Evolutionary conservation across 768 basidiomycete genomes (phyloP).

Genomic region (Chalciporus piperatus): DNA sequence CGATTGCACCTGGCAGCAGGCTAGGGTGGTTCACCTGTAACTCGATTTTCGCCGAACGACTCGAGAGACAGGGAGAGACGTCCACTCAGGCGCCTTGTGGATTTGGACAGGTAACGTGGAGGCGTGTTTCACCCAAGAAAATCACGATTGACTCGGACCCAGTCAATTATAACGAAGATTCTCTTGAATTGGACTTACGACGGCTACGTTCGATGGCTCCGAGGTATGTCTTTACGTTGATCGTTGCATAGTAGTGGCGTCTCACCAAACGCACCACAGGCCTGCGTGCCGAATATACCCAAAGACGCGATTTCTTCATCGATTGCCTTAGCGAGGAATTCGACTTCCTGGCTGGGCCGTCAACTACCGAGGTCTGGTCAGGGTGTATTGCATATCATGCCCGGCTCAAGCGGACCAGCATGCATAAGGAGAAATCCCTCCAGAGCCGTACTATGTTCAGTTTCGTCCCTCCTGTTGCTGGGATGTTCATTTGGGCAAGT

Average conservation of each 20-base stretch:
- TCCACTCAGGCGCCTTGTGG: constrained; percentile 71
- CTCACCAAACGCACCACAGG: constrained; percentile 28
- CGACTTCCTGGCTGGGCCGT: constrained; percentile 43
- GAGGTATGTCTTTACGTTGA: constrained; percentile 38
- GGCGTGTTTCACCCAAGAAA: too few relatives aligned
- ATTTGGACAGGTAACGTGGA: constrained; percentile 36
- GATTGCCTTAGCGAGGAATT: constrained; percentile 65
- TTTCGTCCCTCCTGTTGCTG: constrained; percentile 74
- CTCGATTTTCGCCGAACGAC: constrained; percentile 69
- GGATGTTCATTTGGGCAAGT: constrained; percentile 77
- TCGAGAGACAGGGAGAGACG: constrained; percentile 68
- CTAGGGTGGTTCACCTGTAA: constrained; percentile 81
- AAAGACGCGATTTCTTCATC: constrained; percentile 60
- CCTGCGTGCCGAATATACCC: constrained; percentile 52
- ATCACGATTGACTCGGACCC: constrained; percentile 16
- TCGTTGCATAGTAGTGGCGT: background rate
- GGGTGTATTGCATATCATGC: constrained; percentile 46
- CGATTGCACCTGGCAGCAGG: constrained; percentile 73
- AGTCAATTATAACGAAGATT: constrained; percentile 61
- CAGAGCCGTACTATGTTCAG: constrained; percentile 45
- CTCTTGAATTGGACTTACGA: constrained; percentile 64
- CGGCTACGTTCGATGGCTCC: constrained; percentile 77
- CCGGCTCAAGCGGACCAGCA: constrained; percentile 33
- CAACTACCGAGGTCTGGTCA: constrained; percentile 27
- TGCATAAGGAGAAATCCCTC: constrained; percentile 41